These are phyloP conservation scores for Monilinia fructigena DNA, from an alignment of 2,329 filamentous ascomycete genomes.

Conservation along the genomic window DNA sequence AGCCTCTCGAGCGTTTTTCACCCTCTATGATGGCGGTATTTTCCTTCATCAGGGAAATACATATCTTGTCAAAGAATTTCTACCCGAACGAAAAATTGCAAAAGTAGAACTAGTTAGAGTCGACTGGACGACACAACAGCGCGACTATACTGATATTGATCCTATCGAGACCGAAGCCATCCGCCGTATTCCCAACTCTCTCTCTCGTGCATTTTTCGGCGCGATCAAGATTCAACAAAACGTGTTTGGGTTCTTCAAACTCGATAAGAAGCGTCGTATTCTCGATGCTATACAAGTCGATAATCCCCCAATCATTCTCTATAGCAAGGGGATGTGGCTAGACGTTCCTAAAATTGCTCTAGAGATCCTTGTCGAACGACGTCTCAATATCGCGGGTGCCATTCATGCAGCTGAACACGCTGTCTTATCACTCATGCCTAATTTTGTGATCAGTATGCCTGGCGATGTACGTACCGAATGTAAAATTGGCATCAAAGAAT, in stretches of 20 bases:
- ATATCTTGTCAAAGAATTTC: slow-evolving; percentile 88
- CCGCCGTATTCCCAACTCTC: slow-evolving; percentile 62
- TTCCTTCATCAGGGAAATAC: slow-evolving; percentile 95
- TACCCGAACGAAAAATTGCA: slow-evolving; percentile 75
- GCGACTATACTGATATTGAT: slow-evolving; percentile 92
- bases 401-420: slow-evolving; percentile 97
- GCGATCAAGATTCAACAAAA: slow-evolving; percentile 81
- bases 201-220: slow-evolving; percentile 78
- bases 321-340: slow-evolving; percentile 91
- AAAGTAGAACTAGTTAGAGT: slow-evolving; percentile 87
- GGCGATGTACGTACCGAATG: slow-evolving; percentile 94
- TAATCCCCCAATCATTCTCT: slow-evolving; percentile 83
- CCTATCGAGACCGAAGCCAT: slow-evolving; percentile 89
- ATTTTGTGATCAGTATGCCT: slow-evolving; percentile 84
- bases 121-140: slow-evolving; percentile 90
- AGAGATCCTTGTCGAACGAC: slow-evolving; percentile 69
- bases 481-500: slow-evolving; percentile 85
- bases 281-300: slow-evolving; percentile 91
- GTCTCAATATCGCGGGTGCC: slow-evolving; percentile 79
- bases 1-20: slow-evolving; percentile 90
- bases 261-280: slow-evolving; percentile 82
- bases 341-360: slow-evolving; percentile 80
- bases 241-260: slow-evolving; percentile 95
- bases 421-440: slow-evolving; percentile 80
- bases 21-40: slow-evolving; percentile 93